Evolutionary conservation across 257 asterid species (phyloP).

Genomic region (Haberlea rhodopensis): DNA sequence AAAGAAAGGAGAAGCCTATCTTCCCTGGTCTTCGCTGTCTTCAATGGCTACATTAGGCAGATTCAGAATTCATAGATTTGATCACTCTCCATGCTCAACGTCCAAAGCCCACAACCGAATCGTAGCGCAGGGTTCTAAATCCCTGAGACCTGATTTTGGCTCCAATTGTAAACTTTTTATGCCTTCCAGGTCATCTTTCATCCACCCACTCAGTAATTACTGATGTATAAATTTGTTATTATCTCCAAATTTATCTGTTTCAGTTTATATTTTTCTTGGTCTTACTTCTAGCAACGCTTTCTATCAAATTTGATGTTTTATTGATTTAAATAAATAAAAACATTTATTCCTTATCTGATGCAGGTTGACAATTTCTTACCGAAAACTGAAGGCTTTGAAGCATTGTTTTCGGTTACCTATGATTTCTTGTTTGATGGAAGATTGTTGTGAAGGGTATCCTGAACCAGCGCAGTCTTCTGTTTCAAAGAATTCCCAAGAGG

Average conservation of each 20-base stretch:
- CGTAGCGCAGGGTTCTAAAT: slow-evolving; percentile 19
- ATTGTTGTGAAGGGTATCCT: slow-evolving; percentile 31
- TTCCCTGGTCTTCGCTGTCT: neutral
- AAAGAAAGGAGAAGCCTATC: neutral
- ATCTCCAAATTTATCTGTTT: slow-evolving; percentile 6
- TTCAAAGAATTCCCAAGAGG: slow-evolving; percentile 49
- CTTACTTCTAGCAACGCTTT: neutral
- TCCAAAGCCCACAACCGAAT: slow-evolving; percentile 21
- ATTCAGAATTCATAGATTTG: slow-evolving; percentile 24
- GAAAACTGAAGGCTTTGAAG: slow-evolving; percentile 26
- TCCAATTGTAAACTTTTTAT: slow-evolving; percentile 18
- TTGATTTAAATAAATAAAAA: neutral
- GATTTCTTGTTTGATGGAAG: slow-evolving; percentile 49
- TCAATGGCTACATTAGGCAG: slow-evolving; percentile 35
- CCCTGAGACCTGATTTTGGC: slow-evolving; percentile 28
- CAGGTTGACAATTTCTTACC: slow-evolving; percentile 48
- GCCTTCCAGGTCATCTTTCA: slow-evolving; percentile 35
- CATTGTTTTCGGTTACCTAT: slow-evolving; percentile 32
- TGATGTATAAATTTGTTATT: neutral
- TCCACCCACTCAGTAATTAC: slow-evolving; percentile 2
- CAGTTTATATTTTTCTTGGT: slow-evolving; percentile 10
- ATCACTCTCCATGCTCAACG: slow-evolving; percentile 18
- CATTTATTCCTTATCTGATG: neutral
- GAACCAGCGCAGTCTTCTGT: slow-evolving; percentile 34
- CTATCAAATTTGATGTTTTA: neutral